These are phyloP conservation scores for Ceratopteris richardii DNA, from an alignment of 75 land plant species.

Conservation along the genomic window DNA sequence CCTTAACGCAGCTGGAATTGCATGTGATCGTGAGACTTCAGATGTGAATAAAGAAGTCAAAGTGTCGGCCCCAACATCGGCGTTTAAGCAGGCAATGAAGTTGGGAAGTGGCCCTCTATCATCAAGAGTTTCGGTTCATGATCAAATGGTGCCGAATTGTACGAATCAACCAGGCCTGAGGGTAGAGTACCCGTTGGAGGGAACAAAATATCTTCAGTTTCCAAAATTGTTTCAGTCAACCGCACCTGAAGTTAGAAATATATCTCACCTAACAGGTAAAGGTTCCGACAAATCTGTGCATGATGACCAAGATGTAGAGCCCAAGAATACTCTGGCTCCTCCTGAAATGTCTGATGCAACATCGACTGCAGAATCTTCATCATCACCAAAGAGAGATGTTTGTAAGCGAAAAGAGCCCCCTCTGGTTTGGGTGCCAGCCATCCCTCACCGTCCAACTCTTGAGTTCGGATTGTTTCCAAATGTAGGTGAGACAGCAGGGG, in stretches of 20 bases:
- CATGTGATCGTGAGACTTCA: slow-evolving; percentile 15
- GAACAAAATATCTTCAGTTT: neutral
- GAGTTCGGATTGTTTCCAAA: neutral
- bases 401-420: neutral
- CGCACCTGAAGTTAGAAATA: neutral
- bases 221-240: neutral
- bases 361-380: slow-evolving; percentile 1
- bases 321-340: neutral
- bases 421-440: neutral
- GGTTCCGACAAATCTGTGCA: neutral
- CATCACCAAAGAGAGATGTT: neutral
- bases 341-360: neutral
- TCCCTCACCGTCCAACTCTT: neutral
- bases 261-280: neutral
- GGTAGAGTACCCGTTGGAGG: neutral
- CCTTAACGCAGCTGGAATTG: slow-evolving; percentile 37
- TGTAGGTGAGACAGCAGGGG: neutral
- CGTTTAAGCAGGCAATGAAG: neutral
- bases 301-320: neutral
- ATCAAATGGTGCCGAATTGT: slow-evolving; percentile 86
- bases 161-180: slow-evolving; percentile 13
- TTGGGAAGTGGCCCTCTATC: neutral
- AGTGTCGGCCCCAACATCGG: neutral
- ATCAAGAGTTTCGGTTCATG: slow-evolving; percentile 36
- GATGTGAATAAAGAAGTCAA: slow-evolving; percentile 48